Base-by-base conservation (phyloP, 2,329 filamentous ascomycete species). In the Aspergillus piperis region DNA sequence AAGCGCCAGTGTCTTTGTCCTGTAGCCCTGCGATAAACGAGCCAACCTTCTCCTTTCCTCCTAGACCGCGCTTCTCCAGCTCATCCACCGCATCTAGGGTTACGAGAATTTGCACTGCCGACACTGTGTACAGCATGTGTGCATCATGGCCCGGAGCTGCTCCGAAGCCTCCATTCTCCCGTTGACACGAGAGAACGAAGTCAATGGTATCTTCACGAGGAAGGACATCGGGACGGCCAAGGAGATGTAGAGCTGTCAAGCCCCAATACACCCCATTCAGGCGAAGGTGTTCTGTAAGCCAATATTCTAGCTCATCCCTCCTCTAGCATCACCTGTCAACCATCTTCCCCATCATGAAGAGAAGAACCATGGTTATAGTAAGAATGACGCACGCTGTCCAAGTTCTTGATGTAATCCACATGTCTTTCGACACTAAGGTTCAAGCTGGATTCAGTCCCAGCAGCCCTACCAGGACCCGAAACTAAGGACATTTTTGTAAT, bases 191-290 rank as follows among this genome's bases (percentile, higher is more conserved):
- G 54, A 97, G 84, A n/a, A 98, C 90, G 78, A 96, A 99, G 67
- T 93, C 87, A 71, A 99, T 89, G 23, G 95, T 90, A 63, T 91
- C 87, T 56, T 88, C 83, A 57, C 91, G 87, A 10, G 94, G 90
- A 8, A 99, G 85, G 3, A 90, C 92, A 63, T 96, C 87, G 1
- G 93, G 91, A 58, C 85, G 88, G 52, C 88, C 86, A 61, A 99
- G 86, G 27, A 98, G 84, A 80, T 96, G 90, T 42, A 98, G 84
- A 6, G 94, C 90, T 6, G 89, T 95, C 59, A 99, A 80, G 13
- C 95, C 95, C 95, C 95, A 99, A 78, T 99, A 99, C 51, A 99
- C 86, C 48, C 95, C 95, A 75, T 95, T 97, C 60, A 99, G 85
- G 62, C 95, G 92, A 67, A 99, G 84, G 75, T 99, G 95, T 78